These are phyloP conservation scores for Lichtheimia ornata DNA, from an alignment of 371 early-diverging fungal species.

Conservation along the genomic window DNA sequence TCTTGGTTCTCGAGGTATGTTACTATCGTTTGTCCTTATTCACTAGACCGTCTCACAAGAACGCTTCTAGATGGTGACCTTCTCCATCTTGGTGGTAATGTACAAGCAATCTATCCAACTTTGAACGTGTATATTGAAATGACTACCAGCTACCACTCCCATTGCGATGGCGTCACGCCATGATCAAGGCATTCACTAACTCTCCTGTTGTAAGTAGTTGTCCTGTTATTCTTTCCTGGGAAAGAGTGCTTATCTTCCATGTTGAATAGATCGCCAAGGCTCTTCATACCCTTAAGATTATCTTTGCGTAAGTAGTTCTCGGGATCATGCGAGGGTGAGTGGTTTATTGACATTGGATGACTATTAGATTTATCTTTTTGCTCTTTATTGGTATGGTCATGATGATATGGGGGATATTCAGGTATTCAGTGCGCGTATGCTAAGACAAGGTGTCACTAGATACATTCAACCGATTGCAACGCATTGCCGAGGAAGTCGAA, in stretches of 20 bases:
- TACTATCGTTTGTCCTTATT: background rate
- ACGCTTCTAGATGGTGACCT: slow-evolving; percentile 47
- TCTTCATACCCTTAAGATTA: slow-evolving; percentile 54
- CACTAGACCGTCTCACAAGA: background rate
- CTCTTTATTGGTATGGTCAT: slow-evolving; percentile 58
- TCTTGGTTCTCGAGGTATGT: slow-evolving; percentile 48
- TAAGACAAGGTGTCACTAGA: slow-evolving; percentile 35
- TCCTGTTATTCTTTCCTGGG: too few relatives aligned
- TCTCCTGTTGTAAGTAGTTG: slow-evolving; percentile 39
- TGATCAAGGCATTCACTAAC: slow-evolving; percentile 51
- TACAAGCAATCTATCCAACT: background rate
- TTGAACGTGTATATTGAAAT: too few relatives aligned
- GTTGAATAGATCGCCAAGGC: slow-evolving; percentile 41
- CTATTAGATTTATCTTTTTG: slow-evolving; percentile 61
- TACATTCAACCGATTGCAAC: slow-evolving; percentile 69
- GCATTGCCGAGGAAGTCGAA: slow-evolving; percentile 45
- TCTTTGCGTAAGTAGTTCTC: slow-evolving; percentile 56
- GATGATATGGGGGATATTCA: background rate
- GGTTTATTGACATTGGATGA: background rate
- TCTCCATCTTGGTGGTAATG: slow-evolving; percentile 50
- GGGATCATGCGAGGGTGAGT: background rate
- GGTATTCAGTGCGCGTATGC: background rate
- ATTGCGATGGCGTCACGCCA: slow-evolving; percentile 56
- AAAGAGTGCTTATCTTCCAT: background rate
- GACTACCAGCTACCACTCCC: slow-evolving; percentile 56